These are phyloP conservation scores for Xylaria bambusicola DNA, from an alignment of 495 filamentous ascomycete species.

Conservation along the genomic window DNA sequence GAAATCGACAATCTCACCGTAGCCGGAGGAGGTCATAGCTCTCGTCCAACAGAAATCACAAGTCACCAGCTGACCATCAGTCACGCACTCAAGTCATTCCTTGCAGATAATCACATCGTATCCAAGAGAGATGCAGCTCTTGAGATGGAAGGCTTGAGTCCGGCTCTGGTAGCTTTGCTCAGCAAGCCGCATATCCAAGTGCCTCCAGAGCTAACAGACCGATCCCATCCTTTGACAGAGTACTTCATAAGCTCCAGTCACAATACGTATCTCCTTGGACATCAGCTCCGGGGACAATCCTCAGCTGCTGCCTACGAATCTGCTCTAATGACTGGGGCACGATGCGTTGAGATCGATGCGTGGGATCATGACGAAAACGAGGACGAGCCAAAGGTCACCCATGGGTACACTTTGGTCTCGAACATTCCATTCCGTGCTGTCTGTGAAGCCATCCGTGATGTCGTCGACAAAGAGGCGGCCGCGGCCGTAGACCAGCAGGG, in stretches of 20 bases:
- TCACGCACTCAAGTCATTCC: slow-evolving; percentile 46
- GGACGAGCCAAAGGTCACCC: slow-evolving; percentile 57
- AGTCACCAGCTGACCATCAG: slow-evolving; percentile 49
- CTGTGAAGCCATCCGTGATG: slow-evolving; percentile 54
- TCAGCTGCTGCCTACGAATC: slow-evolving; percentile 49
- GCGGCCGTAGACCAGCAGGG: slow-evolving; percentile 32
- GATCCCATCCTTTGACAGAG: slow-evolving; percentile 51
- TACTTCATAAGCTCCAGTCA: slow-evolving; percentile 56
- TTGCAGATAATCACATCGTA: slow-evolving; percentile 42
- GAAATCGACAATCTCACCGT: slow-evolving; percentile 45
- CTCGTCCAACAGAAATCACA: slow-evolving; percentile 36
- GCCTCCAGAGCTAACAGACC: slow-evolving; percentile 42
- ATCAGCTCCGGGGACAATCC: slow-evolving; percentile 55
- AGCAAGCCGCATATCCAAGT: slow-evolving; percentile 48
- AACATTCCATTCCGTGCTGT: slow-evolving; percentile 55
- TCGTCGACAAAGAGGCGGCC: slow-evolving; percentile 46
- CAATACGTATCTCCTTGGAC: slow-evolving; percentile 56
- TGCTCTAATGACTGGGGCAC: slow-evolving; percentile 49
- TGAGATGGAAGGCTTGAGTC: slow-evolving; percentile 32
- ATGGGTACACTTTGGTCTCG: slow-evolving; percentile 57
- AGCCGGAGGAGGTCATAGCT: slow-evolving; percentile 52
- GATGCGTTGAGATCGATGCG: slow-evolving; percentile 61
- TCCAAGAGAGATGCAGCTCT: slow-evolving; percentile 34
- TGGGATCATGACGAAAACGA: slow-evolving; percentile 53
- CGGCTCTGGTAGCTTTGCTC: slow-evolving; percentile 39